Evolutionary conservation across 164 flowering plant genomes (phyloP), one percentile per base, ranked within the genome.

Genomic region (Aristolochia contorta): DNA sequence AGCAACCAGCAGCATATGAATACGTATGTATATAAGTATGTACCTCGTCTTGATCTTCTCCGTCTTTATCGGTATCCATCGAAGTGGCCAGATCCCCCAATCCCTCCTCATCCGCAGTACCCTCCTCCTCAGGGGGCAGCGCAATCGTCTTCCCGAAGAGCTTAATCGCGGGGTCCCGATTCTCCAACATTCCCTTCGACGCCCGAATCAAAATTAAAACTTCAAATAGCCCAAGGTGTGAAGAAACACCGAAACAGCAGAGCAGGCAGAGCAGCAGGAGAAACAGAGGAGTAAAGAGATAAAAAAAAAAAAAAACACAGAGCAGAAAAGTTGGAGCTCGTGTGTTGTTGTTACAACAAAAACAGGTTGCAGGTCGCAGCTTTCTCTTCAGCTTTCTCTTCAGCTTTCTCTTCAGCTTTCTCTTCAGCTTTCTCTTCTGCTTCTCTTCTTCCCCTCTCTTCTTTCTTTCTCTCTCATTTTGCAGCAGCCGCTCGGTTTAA

Each of bases 71-170:
- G 16, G 12, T 30, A 7, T 6, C 37, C 15, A 19, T 13, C 19
- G 43, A 37, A 37, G 18, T 5, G 32, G 0, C 46, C 46, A 22
- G 20, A 7, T 56, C 56, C 27, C 56, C 27, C 6, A 4, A 21
- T 54, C 21, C 49, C 22, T 52, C 48, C 20, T 37, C 30, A 10
- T 21, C 49, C 18, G 23, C 57, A 37, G 43, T 6, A 1, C 0
- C 33, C 7, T 7, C 57, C 21, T 16, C 43, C 41, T 20, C 18
- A 1, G 50, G 54, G 46, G 53, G 69, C 47, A 66, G 15, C 16
- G 59, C 54, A 47, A 66, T 66, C 54, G 64, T 66, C 64, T 54
- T 60, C 33, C 69, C 69, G 48, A 66, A 66, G 16, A 66, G 64
- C 64, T 66, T 66, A 27, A 66, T 66, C 16, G 69, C 69, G 24